Evolutionary conservation across 176 grass and related monocot species (phyloP), one percentile per base, ranked within the genome.

Genomic region (Carex cristatella): DNA sequence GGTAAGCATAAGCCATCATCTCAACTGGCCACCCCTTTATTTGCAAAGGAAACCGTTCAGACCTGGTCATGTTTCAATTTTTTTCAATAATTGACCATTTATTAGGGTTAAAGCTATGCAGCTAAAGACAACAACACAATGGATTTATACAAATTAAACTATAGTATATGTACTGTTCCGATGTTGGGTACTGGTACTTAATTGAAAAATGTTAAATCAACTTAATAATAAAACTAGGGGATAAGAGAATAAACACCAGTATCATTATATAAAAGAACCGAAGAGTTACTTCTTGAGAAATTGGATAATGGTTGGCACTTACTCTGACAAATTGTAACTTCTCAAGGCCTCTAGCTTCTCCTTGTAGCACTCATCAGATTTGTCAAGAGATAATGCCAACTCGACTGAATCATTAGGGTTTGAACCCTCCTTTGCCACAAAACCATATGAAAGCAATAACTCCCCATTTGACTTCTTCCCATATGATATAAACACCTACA

Each of bases 371-470:
- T 86, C 73, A 56, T 98, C 95, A 78, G 89, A 92, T 79, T 98
- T 95, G 19, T 91, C 78, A 72, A 98, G 88, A 86, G 88, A 89
- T 84, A 98, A 86, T 64, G 87, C 56, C 70, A 95, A 88, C 31
- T 98, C 92, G 85, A 95, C 88, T 28, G 95, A 98, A 83, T 98
- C 95, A 89, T 92, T 95, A 86, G 93, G 95, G 66, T 98, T 98
- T 81, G 93, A 92, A 81, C 95, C 95, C 66, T 94, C 95, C 86
- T 92, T 98, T 51, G 95, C 89, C 67, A 98, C 93, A 89, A 98
- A 98, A 82, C 95, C 95, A 88, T 98, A 95, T 79, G 95, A 98
- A 83, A 95, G 93, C 89, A 98, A 92, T 82, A 98, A 83, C 75
- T 98, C 95, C 66, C 95, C 95, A 71, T 88, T 95, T 67, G 95